A percentile compares a stretch with the other conserved stretches of the same genome.
phyloP scores from a whole-genome alignment of 805 yeast genomes.

The Groenewaldozyma salmanticensis region DNA sequence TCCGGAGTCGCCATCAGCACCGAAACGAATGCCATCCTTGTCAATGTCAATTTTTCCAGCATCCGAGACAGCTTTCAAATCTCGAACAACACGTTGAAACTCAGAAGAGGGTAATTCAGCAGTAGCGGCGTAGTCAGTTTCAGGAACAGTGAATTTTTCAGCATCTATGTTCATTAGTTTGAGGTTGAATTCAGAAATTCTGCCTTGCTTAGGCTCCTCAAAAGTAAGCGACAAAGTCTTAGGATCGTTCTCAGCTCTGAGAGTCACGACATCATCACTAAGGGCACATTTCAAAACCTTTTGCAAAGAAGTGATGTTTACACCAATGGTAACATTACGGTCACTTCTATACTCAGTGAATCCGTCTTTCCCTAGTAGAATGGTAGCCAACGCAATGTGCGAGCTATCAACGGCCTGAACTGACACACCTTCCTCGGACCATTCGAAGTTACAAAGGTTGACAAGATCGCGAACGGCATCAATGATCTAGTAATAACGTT shows the following conservation, averaged over 20 bases:
- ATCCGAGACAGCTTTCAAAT: slow-evolving; percentile 78
- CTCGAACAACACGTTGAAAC: slow-evolving; percentile 83
- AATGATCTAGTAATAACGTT: slow-evolving; percentile 47
- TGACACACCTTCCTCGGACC: slow-evolving; percentile 88
- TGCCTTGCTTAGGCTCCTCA: slow-evolving; percentile 84
- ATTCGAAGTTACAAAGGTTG: slow-evolving; percentile 90
- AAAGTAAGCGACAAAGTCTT: slow-evolving; percentile 71
- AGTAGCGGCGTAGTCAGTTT: slow-evolving; percentile 80
- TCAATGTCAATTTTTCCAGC: slow-evolving; percentile 65
- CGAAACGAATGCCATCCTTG: slow-evolving; percentile 84
- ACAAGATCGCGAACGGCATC: slow-evolving; percentile 94
- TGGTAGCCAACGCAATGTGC: slow-evolving; percentile 82
- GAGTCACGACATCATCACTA: slow-evolving; percentile 76
- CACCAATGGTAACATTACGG: slow-evolving; percentile 82
- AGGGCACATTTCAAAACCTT: slow-evolving; percentile 88
- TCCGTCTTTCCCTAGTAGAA: slow-evolving; percentile 79
- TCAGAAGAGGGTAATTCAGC: slow-evolving; percentile 82
- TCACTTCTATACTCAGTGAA: slow-evolving; percentile 93
- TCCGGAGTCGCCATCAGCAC: slow-evolving; percentile 87
- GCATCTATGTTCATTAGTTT: slow-evolving; percentile 95
- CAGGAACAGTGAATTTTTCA: slow-evolving; percentile 88
- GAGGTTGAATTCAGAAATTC: slow-evolving; percentile 83
- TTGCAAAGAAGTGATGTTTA: slow-evolving; percentile 77
- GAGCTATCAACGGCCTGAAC: slow-evolving; percentile 98
- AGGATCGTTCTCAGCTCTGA: slow-evolving; percentile 83